A percentile compares a stretch with the other conserved stretches of the same genome.
Conservation (phyloP, 2,329 filamentous ascomycete species). For the Fonsecaea multimorphosa region DNA sequence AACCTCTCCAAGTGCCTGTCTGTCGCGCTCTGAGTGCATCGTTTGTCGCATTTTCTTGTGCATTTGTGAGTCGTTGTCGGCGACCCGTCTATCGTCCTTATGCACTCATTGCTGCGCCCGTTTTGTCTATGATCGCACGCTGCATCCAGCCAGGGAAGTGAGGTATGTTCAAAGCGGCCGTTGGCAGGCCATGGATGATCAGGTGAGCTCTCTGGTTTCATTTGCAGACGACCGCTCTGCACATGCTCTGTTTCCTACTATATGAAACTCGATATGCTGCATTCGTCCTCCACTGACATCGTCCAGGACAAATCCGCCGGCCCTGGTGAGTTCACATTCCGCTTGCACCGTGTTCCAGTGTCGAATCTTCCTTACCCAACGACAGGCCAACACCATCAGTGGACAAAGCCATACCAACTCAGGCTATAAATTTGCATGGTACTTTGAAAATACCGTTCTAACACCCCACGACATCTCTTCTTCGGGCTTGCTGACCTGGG, state of each 20-base stretch:
- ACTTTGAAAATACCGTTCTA: too few species aligned
- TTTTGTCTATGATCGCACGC: neutral
- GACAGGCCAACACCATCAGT: too few species aligned
- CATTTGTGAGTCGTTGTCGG: neutral
- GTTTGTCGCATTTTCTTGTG: neutral
- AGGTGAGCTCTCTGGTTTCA: neutral
- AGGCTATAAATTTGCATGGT: too few species aligned
- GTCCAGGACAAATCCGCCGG: neutral
- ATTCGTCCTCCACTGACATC: constrained; percentile 2
- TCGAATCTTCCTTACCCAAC: too few species aligned
- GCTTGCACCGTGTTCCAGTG: too few species aligned
- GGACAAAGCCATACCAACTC: too few species aligned
- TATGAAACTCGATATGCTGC: neutral
- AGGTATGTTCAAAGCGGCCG: neutral
- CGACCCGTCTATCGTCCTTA: neutral
- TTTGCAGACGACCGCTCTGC: neutral
- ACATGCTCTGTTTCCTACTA: neutral
- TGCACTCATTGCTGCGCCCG: neutral
- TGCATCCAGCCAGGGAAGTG: neutral
- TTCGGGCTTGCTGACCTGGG: too few species aligned
- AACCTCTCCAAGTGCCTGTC: neutral
- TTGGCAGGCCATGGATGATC: neutral
- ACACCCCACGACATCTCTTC: too few species aligned
- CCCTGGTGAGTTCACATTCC: too few species aligned
- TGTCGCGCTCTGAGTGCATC: constrained; percentile 5